A percentile compares a stretch with the other conserved stretches of the same genome.
phyloP scores from a whole-genome alignment of 2,329 filamentous ascomycete genomes.

The Colletotrichum cordylinicola region DNA sequence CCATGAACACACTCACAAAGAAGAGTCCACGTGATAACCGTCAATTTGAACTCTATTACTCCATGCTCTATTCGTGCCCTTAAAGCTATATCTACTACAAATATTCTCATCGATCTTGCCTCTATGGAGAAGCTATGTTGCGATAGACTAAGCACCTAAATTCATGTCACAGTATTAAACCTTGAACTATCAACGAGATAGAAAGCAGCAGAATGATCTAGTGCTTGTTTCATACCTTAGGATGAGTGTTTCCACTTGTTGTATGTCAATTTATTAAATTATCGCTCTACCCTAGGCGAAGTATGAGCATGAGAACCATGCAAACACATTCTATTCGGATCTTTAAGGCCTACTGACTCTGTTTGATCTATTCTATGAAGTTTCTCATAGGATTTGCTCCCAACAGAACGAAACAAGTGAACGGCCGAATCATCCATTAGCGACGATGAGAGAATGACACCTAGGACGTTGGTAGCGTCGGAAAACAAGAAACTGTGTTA shows the following conservation, averaged over 20 bases:
- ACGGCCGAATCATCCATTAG: background rate
- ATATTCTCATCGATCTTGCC: background rate
- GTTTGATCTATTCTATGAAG: fast-evolving
- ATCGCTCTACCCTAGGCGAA: background rate
- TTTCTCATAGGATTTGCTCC: background rate
- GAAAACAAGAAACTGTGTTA: background rate
- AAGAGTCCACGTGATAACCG: background rate
- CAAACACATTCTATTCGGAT: background rate
- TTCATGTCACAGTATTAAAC: background rate
- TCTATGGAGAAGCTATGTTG: background rate
- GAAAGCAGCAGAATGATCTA: background rate
- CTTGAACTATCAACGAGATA: background rate
- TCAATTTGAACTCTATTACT: background rate
- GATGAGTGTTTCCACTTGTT: background rate
- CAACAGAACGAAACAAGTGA: background rate
- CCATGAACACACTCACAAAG: background rate
- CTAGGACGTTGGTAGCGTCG: background rate
- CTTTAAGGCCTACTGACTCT: background rate
- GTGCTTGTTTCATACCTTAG: background rate
- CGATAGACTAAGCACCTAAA: background rate
- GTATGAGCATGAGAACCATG: background rate
- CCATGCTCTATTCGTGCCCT: background rate
- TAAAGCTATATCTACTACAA: background rate
- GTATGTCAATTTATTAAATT: fast-evolving
- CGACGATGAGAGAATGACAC: background rate